These are phyloP conservation scores for Aotearoamyces nothofagi DNA, from an alignment of 2,329 filamentous ascomycete genomes.

Conservation along the genomic window DNA sequence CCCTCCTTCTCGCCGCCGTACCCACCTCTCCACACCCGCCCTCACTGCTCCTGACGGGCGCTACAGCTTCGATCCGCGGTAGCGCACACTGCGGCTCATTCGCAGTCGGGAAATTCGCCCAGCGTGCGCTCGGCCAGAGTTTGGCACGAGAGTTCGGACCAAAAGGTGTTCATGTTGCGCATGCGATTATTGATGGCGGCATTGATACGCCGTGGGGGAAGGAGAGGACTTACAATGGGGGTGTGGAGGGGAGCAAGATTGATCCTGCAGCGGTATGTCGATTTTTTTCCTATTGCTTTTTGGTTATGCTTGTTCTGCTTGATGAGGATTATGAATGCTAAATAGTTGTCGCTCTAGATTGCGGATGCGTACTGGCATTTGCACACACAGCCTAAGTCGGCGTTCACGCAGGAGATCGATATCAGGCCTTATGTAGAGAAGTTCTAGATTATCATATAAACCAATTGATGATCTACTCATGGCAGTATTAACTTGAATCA, in stretches of 20 bases:
- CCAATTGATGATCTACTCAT: too few relatives aligned
- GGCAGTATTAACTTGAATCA: too few relatives aligned
- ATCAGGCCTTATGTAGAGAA: slow-evolving; percentile 71
- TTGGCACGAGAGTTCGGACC: slow-evolving; percentile 76
- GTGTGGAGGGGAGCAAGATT: slow-evolving; percentile 46
- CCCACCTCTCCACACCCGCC: slow-evolving; percentile 45
- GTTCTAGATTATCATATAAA: too few relatives aligned
- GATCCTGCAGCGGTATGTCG: slow-evolving; percentile 54
- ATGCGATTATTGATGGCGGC: slow-evolving; percentile 70
- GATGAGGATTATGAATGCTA: neutral
- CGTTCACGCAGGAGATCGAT: slow-evolving; percentile 73
- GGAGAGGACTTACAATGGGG: slow-evolving; percentile 27
- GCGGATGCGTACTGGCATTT: slow-evolving; percentile 76
- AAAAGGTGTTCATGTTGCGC: slow-evolving; percentile 68
- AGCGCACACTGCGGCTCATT: slow-evolving; percentile 56
- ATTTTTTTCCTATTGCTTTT: slow-evolving; percentile 3
- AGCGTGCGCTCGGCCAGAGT: slow-evolving; percentile 58
- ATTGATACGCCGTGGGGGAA: slow-evolving; percentile 68
- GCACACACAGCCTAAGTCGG: slow-evolving; percentile 64
- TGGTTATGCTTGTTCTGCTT: too few relatives aligned
- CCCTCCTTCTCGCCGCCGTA: slow-evolving; percentile 50
- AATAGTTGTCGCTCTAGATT: slow-evolving; percentile 43
- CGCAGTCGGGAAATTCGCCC: slow-evolving; percentile 66
- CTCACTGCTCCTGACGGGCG: slow-evolving; percentile 72
- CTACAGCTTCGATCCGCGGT: slow-evolving; percentile 65